Percentiles rank a stretch among this genome's conserved stretches.
Conservation (phyloP, 2,329 filamentous ascomycete genomes). For the Emergomyces orientalis region DNA sequence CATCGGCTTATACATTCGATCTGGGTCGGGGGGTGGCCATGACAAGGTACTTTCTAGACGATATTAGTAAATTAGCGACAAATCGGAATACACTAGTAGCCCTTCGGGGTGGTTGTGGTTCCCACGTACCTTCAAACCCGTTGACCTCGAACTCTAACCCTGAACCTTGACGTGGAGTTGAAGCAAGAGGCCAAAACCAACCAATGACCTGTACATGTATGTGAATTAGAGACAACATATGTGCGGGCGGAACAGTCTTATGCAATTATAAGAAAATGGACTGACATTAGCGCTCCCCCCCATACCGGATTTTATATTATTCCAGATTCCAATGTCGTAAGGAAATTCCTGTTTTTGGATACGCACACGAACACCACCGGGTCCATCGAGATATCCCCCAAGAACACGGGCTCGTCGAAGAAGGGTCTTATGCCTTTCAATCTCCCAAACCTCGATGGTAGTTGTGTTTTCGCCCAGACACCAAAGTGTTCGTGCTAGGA, state of each 20-base stretch:
- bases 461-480: constrained; percentile 50
- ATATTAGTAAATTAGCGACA: not conserved
- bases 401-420: constrained; percentile 39
- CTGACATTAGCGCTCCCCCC: constrained; percentile 42
- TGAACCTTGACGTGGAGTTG: constrained; percentile 38
- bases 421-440: constrained; percentile 41
- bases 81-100: not conserved
- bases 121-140: constrained; percentile 46
- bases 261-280: constrained; percentile 5
- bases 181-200: constrained; percentile 54
- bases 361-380: constrained; percentile 45
- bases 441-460: constrained; percentile 57
- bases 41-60: constrained; percentile 27
- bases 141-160: constrained; percentile 49
- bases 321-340: constrained; percentile 55
- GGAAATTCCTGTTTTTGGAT: constrained; percentile 55
- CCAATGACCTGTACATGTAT: constrained; percentile 32
- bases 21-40: constrained; percentile 44
- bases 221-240: not conserved
- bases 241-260: not conserved
- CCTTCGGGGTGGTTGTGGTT: not conserved
- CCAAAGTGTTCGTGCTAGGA: constrained; percentile 48
- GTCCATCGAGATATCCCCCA: constrained; percentile 50
- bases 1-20: constrained; percentile 36
- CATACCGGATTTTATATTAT: constrained; percentile 53